Base-by-base conservation (phyloP, 345 rosid species). In the Citrus australasica region DNA sequence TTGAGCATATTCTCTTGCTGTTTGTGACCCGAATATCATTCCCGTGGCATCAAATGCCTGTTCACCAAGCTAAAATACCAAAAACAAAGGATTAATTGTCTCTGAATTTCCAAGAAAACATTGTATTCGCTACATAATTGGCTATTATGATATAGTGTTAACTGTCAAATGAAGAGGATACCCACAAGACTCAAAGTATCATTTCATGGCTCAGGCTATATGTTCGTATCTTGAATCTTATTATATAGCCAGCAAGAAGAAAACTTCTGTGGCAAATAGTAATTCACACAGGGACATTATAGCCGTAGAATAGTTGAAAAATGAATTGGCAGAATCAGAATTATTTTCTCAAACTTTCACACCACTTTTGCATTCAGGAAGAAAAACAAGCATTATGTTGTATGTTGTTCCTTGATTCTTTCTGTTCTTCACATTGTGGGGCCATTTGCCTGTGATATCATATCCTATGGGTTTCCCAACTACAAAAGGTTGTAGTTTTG, bases 1-100 rank as follows among this genome's bases (percentile, higher is more conserved):
- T 82, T 91, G 88, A 25, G 80, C 81, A 78, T 83, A 88, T 28
- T 90, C 94, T 72, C 88, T 86, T 25, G 85, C 80, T 81, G 83
- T 85, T 86, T 88, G 98, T 74, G 90, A 82, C 56, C 90, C 89
- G 22, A 86, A 92, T 78, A 92, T 81, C 83, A 85, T 85, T 75
- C 91, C 91, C 11, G 88, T 74, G 53, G 86, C 86, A 27, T 90
- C 94, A 63, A 89, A 84, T 32, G 90, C 89, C 72, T 81, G 91
- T 53, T 79, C 72, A 61, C 85, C 91, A 8, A 87, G 84, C 95
- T 89, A 79, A 77, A 85, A 74, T 24, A 80, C 67, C 75, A 76
- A 25, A 74, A 55, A 5, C 3, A 40, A 11, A 9, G 78, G 46
- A 19, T 74, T 70, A 72, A 56, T 17, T 27, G 51, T 51, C 48